Conservation (phyloP, 169 alveolate genomes). For the Amoebophrya sp. region DNA sequence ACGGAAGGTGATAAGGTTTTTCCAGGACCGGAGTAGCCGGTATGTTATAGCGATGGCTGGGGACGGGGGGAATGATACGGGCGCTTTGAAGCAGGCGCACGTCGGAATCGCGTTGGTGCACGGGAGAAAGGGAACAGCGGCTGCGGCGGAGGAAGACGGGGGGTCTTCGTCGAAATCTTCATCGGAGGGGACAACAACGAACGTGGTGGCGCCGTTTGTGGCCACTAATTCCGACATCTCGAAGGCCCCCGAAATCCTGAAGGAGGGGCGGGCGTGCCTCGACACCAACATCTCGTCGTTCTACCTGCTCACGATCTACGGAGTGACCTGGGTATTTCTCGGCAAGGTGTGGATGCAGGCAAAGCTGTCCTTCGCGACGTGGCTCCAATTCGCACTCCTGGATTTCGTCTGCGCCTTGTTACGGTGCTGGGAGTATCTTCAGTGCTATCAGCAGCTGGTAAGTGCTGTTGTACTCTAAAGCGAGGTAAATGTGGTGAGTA, state of each 20-base stretch:
- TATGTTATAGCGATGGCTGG: neutral
- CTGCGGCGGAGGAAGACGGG: neutral
- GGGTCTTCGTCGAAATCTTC: neutral
- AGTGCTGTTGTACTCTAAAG: neutral
- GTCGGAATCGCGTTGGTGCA: slow-evolving; percentile 1
- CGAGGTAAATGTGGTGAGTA: too few species aligned
- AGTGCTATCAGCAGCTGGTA: neutral
- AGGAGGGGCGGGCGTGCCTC: neutral
- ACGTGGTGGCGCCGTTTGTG: neutral
- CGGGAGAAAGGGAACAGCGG: neutral
- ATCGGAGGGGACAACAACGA: too few species aligned
- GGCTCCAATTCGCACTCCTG: neutral
- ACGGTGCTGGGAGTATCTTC: neutral
- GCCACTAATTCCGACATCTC: neutral
- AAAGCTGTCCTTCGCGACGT: neutral
- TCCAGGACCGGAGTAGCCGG: neutral
- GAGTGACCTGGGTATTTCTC: neutral
- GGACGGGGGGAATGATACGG: slow-evolving; percentile 7
- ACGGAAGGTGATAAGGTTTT: neutral
- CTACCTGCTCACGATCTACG: neutral
- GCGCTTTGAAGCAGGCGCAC: slow-evolving; percentile 7
- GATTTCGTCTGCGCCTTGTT: neutral
- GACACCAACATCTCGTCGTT: neutral
- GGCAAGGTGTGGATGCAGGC: neutral
- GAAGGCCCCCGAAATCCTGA: neutral